phyloP scores from a whole-genome alignment of 768 basidiomycete genomes.

The Tephrocybe sp. region DNA sequence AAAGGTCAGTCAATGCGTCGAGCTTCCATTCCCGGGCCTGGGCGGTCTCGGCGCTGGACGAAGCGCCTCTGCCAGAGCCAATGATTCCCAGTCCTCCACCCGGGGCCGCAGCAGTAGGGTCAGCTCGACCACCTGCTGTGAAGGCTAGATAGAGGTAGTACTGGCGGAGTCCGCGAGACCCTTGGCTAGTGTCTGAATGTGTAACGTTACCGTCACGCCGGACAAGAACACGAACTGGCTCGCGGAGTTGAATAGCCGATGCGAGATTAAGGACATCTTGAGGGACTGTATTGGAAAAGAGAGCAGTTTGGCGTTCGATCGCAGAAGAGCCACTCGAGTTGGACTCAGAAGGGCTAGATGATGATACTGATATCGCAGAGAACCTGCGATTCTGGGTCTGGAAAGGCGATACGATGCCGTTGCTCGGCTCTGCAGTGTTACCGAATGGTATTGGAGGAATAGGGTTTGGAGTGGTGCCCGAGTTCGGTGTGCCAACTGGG shows the following conservation, averaged over 20 bases:
- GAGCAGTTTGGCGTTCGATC: slow-evolving; percentile 84
- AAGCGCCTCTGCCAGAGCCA: slow-evolving; percentile 81
- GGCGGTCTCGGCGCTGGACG: slow-evolving; percentile 74
- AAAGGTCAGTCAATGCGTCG: slow-evolving; percentile 86
- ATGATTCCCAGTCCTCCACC: slow-evolving; percentile 83
- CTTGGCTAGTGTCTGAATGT: slow-evolving; percentile 61
- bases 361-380: slow-evolving; percentile 52
- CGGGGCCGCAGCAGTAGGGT: slow-evolving; percentile 42
- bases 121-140: slow-evolving; percentile 78
- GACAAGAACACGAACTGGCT: slow-evolving; percentile 97
- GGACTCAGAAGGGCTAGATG: slow-evolving; percentile 41
- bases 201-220: slow-evolving; percentile 86
- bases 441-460: slow-evolving; percentile 43
- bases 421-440: slow-evolving; percentile 44
- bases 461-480: slow-evolving; percentile 29
- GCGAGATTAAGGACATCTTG: slow-evolving; percentile 97
- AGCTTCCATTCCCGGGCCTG: slow-evolving; percentile 95
- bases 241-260: slow-evolving; percentile 87
- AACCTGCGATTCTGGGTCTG: slow-evolving; percentile 53
- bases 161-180: slow-evolving; percentile 85
- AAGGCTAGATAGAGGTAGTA: slow-evolving; percentile 97
- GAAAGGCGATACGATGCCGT: slow-evolving; percentile 34
- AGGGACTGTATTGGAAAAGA: slow-evolving; percentile 98
- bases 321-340: slow-evolving; percentile 30
- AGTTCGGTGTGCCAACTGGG: slow-evolving; percentile 45